A percentile compares a stretch with the other conserved stretches of the same genome.
Evolutionary conservation across 805 yeast genomes (phyloP).

Genomic region (Komagataella pseudopastoris): DNA sequence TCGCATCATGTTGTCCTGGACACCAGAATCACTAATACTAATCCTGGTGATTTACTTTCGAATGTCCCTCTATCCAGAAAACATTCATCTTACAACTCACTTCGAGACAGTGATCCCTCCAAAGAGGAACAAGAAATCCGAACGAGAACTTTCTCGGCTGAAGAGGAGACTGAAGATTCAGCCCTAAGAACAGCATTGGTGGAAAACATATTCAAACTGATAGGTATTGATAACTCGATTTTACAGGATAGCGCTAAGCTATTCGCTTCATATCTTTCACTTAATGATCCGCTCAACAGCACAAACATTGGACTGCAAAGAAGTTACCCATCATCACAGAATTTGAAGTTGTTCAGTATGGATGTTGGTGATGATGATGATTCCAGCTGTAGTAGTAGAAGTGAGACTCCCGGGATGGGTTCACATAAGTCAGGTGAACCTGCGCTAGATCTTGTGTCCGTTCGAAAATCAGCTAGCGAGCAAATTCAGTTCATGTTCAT

Average conservation of each 20-base stretch:
- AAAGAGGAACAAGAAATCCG: constrained; percentile 13
- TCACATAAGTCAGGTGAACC: background rate
- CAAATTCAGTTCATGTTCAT: constrained; percentile 41
- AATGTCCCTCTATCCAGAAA: constrained; percentile 57
- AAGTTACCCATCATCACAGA: background rate
- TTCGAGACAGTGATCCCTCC: background rate
- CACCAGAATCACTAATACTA: constrained; percentile 36
- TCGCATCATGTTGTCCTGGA: constrained; percentile 31
- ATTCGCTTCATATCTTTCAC: background rate
- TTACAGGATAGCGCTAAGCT: background rate
- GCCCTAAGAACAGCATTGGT: constrained; percentile 49
- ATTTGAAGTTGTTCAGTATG: background rate
- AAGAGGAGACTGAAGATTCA: constrained; percentile 62
- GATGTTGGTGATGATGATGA: constrained; percentile 5
- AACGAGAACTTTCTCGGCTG: constrained; percentile 31
- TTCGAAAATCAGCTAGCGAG: constrained; percentile 46
- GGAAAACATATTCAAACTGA: constrained; percentile 52
- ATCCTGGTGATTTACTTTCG: constrained; percentile 79
- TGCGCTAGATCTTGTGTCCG: constrained; percentile 26
- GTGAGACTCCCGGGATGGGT: constrained; percentile 7
- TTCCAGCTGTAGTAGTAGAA: constrained; percentile 7
- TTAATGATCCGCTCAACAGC: constrained; percentile 7
- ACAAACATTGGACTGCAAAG: background rate
- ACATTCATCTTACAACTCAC: background rate
- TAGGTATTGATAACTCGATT: constrained; percentile 40